Conservation (phyloP, 306 rosid species). For the Malus orientalis region DNA sequence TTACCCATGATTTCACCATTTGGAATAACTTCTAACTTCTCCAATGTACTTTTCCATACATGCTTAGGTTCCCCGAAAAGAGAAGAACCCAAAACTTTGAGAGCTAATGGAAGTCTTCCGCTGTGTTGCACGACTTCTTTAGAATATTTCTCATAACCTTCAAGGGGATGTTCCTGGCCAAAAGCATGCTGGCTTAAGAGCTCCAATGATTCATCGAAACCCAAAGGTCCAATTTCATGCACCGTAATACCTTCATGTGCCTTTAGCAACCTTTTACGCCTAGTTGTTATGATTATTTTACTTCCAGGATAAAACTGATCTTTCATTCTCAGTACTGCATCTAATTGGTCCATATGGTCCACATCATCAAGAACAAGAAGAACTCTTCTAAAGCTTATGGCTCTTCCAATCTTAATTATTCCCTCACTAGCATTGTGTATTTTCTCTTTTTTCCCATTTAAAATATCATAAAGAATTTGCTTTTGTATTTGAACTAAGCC, state of each 20-base stretch:
- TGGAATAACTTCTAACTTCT: no score
- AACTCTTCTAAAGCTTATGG: background rate
- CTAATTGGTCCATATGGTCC: background rate
- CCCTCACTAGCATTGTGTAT: background rate
- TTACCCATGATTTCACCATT: no score
- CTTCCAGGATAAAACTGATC: background rate
- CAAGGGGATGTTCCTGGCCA: background rate
- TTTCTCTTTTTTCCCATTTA: background rate
- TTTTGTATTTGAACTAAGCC: background rate
- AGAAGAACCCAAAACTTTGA: background rate
- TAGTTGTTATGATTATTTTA: background rate
- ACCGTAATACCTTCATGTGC: no score
- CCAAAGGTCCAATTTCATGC: background rate
- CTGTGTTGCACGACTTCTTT: no score
- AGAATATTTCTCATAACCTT: background rate
- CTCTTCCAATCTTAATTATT: background rate
- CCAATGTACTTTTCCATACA: no score
- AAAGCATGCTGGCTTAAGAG: background rate
- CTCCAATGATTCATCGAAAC: background rate
- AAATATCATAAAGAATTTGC: background rate
- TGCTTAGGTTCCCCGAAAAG: no score
- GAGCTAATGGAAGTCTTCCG: background rate
- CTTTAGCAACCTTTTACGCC: background rate
- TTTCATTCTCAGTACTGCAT: background rate
- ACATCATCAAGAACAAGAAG: background rate